Base-by-base conservation (phyloP, 306 rosid genomes). In the Prunus campanulata region DNA sequence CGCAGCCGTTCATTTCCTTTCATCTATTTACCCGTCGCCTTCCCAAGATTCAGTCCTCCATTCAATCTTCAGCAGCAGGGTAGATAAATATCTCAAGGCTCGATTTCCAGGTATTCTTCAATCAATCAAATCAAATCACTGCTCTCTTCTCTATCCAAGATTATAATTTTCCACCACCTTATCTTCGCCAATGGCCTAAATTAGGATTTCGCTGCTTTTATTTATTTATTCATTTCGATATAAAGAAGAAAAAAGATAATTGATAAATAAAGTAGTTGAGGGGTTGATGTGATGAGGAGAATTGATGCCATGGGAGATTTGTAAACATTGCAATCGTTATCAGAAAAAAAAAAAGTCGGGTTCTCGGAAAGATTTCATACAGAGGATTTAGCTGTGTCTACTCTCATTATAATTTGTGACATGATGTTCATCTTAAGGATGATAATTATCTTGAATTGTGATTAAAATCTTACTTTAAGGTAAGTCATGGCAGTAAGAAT, bases 61-160 rank as follows among this genome's bases (percentile, higher is more conserved):
- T 62, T 62, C 75, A 30, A 71, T n/a, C 74, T 70, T 15, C 61
- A 29, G 18, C 44, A 70, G 29, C 14, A 19, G 16, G 46, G 20
- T 49, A 19, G 16, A 16, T 10, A 59, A n/a, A 22, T 64, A 25
- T 18, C 24, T 35, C 6, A n/a, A 6, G 44, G 19, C 4, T 52
- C 64, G 75, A 54, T 55, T 55, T 55, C 51, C 66, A 55, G 66
- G 75, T 71, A 71, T 30, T 54, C 35, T 35, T 35, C 52, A 1
- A 20, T n/a, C 65, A 32, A 54, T 35, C 20, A 35, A 1, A 39
- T n/a, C 65, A 32, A 54, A 32, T 51, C 63, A 29, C 62, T 51
- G 24, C 35, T 47, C 52, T 47, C 10, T 6, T 32, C 8, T 3
- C 48, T 3, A 3, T 27, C 18, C 6, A 11, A 39, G 44, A 6